Percentiles rank a stretch among this genome's conserved stretches.
These are phyloP conservation scores for Penicillium digitatum DNA, from an alignment of 2,329 filamentous ascomycete genomes.

Conservation along the genomic window DNA sequence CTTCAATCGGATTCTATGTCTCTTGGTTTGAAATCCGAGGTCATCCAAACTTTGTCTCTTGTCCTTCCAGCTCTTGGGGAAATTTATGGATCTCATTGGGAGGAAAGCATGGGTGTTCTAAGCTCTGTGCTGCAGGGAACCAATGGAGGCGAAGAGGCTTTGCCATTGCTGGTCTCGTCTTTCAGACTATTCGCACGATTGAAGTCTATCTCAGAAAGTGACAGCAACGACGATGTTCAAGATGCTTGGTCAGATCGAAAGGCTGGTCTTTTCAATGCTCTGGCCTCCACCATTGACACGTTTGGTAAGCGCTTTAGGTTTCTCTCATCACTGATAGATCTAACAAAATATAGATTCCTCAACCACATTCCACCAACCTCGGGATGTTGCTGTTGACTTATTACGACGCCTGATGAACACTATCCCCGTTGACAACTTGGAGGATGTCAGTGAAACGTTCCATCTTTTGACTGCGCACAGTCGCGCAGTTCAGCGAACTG, in stretches of 20 bases:
- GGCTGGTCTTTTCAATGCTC: slow-evolving; percentile 55
- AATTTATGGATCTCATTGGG: slow-evolving; percentile 88
- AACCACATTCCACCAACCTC: slow-evolving; percentile 59
- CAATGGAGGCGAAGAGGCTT: slow-evolving; percentile 45
- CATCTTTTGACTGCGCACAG: slow-evolving; percentile 72
- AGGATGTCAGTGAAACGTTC: slow-evolving; percentile 67
- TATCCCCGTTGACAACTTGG: slow-evolving; percentile 59
- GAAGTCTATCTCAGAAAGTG: slow-evolving; percentile 54
- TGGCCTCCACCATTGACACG: slow-evolving; percentile 41
- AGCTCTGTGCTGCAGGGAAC: slow-evolving; percentile 55
- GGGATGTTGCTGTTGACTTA: slow-evolving; percentile 70
- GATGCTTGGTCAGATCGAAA: slow-evolving; percentile 66
- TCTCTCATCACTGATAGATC: slow-evolving; percentile 7
- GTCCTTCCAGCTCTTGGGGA: slow-evolving; percentile 72
- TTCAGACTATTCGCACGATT: slow-evolving; percentile 66
- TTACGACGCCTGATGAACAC: slow-evolving; percentile 66
- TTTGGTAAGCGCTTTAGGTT: slow-evolving; percentile 33
- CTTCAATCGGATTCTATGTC: slow-evolving; percentile 57
- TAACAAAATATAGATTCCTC: slow-evolving; percentile 39
- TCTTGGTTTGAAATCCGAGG: slow-evolving; percentile 36
- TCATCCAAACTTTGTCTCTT: slow-evolving; percentile 44
- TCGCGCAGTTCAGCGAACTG: slow-evolving; percentile 69
- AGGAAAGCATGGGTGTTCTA: slow-evolving; percentile 58
- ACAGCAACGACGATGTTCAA: slow-evolving; percentile 79
- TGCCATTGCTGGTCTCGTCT: slow-evolving; percentile 67